Conservation (phyloP, 139 green algal genomes). For the Desmodesmus armatus region DNA sequence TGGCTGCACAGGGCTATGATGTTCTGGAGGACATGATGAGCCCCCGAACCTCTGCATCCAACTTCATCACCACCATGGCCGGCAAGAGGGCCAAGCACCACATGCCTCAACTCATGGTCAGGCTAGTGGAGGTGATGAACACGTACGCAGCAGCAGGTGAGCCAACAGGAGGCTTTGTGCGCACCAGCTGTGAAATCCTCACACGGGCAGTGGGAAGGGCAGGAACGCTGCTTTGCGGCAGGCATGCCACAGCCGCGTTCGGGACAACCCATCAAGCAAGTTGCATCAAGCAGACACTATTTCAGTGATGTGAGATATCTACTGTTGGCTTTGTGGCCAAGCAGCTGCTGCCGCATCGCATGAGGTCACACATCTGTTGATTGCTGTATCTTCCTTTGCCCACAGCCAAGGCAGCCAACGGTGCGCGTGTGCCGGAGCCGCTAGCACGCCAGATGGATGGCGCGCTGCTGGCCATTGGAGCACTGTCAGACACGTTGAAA, state of each 20-base stretch:
- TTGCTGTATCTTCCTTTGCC: no score
- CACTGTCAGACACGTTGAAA: constrained; percentile 83
- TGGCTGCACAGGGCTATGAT: constrained; percentile 86
- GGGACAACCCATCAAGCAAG: no score
- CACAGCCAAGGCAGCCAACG: neutral
- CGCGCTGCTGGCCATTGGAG: constrained; percentile 89
- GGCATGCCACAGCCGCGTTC: neutral
- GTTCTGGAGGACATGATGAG: constrained; percentile 98
- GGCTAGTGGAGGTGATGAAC: constrained; percentile 26
- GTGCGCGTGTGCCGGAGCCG: constrained; percentile 35
- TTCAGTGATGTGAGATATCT: no score
- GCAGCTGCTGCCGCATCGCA: no score
- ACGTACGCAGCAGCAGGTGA: neutral
- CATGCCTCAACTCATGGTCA: constrained; percentile 76
- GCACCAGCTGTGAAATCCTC: no score
- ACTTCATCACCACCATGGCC: constrained; percentile 89
- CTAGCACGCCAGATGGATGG: constrained; percentile 88
- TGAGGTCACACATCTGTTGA: no score
- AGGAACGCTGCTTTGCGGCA: constrained; percentile 57
- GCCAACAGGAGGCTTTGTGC: no score
- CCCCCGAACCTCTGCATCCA: constrained; percentile 89
- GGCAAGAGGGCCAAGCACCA: constrained; percentile 66
- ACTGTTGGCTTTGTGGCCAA: no score
- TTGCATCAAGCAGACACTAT: no score
- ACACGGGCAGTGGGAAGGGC: constrained; percentile 48